Evolutionary conservation across 208 protist species (phyloP), one percentile per base, ranked within the genome.

Genomic region (Acanthamoeba healyi): DNA sequence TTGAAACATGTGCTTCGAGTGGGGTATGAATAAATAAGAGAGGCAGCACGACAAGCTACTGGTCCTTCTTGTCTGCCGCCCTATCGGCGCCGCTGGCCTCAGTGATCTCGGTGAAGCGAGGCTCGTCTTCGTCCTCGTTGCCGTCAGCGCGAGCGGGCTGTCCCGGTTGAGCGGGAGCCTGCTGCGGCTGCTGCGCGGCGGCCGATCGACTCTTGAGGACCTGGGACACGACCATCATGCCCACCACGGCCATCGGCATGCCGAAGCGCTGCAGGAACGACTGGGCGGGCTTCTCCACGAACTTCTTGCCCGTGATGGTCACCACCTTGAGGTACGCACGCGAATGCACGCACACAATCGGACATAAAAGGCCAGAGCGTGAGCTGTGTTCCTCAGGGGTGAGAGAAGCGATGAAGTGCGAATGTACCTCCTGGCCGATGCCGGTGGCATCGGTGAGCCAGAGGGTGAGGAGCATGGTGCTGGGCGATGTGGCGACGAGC

Each of bases 31-130:
- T 54, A 54, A 54, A 54, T 54, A 54, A 15, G 15, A 19, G 6
- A 15, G 6, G 6, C 15, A 19, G 6, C 6, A 54, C 49, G 49
- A 15, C 49, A 54, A 54, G 10, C 15, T 54, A 79, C 67, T 79
- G 67, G 38, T 79, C 67, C 67, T 79, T 79, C 67, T 79, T 79
- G 29, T n/a, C n/a, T n/a, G n/a, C n/a, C n/a, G n/a, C n/a, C n/a
- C 15, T 42, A 9, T 74, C 65, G 10, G 65, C 65, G 29, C 4
- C 65, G 38, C 5, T 26, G 36, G 65, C n/a, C 2, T 79, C 67
- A 2, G 32, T 72, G 63, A 72, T 32, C n/a, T 72, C 32, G 22
- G 63, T 72, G 34, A 72, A 72, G 63, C 63, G 63, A 17, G 63
- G 63, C 15, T 79, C 67, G 2, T 14, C 67, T 79, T 38, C 67